phyloP scores from a whole-genome alignment of 495 filamentous ascomycete species.

The Penicillium robsamsonii region DNA sequence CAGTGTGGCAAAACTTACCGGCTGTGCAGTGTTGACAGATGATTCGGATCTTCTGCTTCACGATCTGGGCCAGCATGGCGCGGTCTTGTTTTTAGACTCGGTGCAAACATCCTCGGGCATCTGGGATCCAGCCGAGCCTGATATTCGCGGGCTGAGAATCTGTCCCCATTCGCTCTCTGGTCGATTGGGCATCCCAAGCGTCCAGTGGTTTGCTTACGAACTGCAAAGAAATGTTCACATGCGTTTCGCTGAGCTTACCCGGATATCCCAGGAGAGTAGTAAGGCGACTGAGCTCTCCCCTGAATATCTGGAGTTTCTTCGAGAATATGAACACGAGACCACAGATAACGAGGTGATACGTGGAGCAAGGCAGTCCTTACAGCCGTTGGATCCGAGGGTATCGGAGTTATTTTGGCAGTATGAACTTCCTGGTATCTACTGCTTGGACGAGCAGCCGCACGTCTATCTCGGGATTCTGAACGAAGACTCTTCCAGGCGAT shows the following conservation, averaged over 20 bases:
- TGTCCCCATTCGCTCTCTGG: conserved; percentile 34
- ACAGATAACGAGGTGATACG: background rate
- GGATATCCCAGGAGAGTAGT: conserved; percentile 22
- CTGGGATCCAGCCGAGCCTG: conserved; percentile 13
- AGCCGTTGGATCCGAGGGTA: conserved; percentile 34
- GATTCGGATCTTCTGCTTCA: conserved; percentile 76
- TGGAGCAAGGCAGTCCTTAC: background rate
- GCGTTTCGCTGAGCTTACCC: conserved; percentile 34
- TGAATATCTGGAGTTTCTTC: conserved; percentile 42
- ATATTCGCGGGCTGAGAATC: conserved; percentile 40
- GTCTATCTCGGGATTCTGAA: conserved; percentile 60
- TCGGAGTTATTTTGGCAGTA: conserved; percentile 40
- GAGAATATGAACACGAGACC: conserved; percentile 37
- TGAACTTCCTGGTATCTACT: conserved; percentile 18
- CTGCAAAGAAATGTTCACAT: conserved; percentile 25
- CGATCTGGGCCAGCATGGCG: conserved; percentile 56
- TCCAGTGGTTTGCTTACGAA: conserved; percentile 39
- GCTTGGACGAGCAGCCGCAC: conserved; percentile 20
- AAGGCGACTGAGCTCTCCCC: conserved; percentile 9
- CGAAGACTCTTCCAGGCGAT: conserved; percentile 57
- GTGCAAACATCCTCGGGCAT: conserved; percentile 25
- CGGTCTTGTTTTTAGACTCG: conserved; percentile 59
- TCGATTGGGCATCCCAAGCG: conserved; percentile 34
- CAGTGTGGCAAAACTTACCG: conserved; percentile 45
- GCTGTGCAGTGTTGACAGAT: conserved; percentile 58